Conservation (phyloP, 1,284 basidiomycete genomes). For the Peniophora sp. region DNA sequence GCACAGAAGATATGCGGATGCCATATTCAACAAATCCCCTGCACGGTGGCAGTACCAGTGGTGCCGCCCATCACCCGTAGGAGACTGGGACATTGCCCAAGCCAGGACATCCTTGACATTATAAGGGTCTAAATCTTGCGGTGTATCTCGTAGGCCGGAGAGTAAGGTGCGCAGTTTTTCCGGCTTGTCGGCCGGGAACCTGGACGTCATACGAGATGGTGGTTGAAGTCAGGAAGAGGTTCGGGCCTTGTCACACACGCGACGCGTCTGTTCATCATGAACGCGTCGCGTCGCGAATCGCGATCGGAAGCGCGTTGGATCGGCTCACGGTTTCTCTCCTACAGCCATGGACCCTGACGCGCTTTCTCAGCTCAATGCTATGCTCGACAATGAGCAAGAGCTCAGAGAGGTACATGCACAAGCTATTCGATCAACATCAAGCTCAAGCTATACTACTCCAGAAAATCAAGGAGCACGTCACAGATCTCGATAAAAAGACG, state of each 20-base stretch:
- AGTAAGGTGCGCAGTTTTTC: constrained; percentile 37
- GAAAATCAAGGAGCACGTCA: constrained; percentile 73
- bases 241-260: neutral
- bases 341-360: constrained; percentile 46
- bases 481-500: constrained; percentile 64
- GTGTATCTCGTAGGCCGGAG: constrained; percentile 42
- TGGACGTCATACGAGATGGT: neutral
- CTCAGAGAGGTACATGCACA: constrained; percentile 36
- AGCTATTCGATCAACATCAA: neutral
- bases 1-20: constrained; percentile 73
- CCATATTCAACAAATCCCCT: constrained; percentile 39
- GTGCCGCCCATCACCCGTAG: constrained; percentile 27
- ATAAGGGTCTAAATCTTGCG: constrained; percentile 41
- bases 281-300: neutral
- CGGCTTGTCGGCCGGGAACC: constrained; percentile 6
- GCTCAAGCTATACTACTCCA: too few relatives aligned
- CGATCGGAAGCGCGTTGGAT: neutral
- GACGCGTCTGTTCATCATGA: too few relatives aligned
- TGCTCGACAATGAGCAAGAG: constrained; percentile 45
- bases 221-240: neutral
- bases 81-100: constrained; percentile 33
- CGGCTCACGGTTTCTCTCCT: neutral
- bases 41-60: constrained; percentile 73
- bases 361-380: constrained; percentile 42
- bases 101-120: constrained; percentile 53